phyloP scores from a whole-genome alignment of 2,329 filamentous ascomycete genomes.

The Apiospora hydei region DNA sequence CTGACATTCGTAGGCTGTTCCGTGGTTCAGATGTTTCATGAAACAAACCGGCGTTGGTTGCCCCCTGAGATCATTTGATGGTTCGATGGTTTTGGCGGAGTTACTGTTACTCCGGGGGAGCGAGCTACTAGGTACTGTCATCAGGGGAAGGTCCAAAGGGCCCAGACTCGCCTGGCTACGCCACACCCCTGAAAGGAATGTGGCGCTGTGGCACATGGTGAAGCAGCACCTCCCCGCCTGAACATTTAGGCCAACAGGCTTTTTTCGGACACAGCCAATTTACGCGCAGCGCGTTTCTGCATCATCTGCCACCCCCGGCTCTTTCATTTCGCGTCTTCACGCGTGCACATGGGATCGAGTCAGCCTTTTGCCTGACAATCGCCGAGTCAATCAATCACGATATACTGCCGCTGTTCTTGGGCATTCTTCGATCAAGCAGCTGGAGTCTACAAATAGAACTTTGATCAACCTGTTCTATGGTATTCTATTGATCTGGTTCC shows the following conservation, averaged over 20 bases:
- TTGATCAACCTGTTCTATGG: background rate
- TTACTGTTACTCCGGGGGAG: background rate
- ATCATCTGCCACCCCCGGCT: background rate
- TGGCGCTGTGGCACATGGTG: background rate
- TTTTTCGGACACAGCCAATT: slow-evolving; percentile 9
- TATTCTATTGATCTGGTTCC: background rate
- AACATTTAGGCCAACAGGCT: background rate
- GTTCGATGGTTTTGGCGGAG: background rate
- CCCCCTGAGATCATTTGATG: background rate
- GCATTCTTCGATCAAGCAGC: background rate
- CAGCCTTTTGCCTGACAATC: background rate
- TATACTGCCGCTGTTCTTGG: background rate
- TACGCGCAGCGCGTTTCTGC: slow-evolving; percentile 20
- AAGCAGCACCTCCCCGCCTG: background rate
- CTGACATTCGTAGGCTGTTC: background rate
- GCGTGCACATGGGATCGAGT: slow-evolving; percentile 16
- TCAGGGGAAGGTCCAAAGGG: background rate
- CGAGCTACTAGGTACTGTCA: background rate
- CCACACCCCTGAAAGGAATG: background rate
- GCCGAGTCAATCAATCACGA: background rate
- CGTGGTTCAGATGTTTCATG: background rate
- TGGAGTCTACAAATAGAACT: background rate
- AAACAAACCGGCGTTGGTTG: background rate
- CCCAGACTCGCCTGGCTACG: background rate
- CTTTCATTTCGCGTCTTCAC: slow-evolving; percentile 20